A percentile compares a stretch with the other conserved stretches of the same genome.
Conservation (phyloP, 2,329 filamentous ascomycete species). For the Coniochaeta prunicola region DNA sequence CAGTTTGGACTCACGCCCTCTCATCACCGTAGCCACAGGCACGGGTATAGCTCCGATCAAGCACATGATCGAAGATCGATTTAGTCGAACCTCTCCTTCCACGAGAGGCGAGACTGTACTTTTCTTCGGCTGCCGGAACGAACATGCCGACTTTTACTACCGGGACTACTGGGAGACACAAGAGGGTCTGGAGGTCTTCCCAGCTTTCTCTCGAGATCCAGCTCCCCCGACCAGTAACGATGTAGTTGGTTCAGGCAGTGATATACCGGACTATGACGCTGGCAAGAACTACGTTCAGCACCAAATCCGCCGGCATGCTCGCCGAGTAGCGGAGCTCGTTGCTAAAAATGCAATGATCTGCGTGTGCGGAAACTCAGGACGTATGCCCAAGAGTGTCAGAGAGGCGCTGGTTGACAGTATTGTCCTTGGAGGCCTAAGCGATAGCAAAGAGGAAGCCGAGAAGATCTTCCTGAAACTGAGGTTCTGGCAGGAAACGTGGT, state of each 20-base stretch:
- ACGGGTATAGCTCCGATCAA: conserved; percentile 84
- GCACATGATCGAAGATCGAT: conserved; percentile 71
- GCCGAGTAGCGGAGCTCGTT: conserved; percentile 28
- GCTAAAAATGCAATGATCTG: conserved; percentile 36
- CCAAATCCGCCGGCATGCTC: conserved; percentile 36
- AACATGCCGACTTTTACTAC: conserved; percentile 74
- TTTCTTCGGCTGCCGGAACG: conserved; percentile 80
- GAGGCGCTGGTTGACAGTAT: conserved; percentile 43
- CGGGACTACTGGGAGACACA: conserved; percentile 58
- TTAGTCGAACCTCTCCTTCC: conserved; percentile 13
- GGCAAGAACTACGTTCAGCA: conserved; percentile 52
- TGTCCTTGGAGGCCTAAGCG: conserved; percentile 25
- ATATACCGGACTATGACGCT: conserved; percentile 10
- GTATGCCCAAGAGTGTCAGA: conserved; percentile 51
- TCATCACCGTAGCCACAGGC: conserved; percentile 75
- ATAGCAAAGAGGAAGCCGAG: conserved; percentile 30
- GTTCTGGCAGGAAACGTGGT: conserved; percentile 58
- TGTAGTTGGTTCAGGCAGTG: conserved; percentile 3
- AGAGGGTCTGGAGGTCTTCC: conserved; percentile 23
- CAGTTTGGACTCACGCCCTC: conserved; percentile 38
- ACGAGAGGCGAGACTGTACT: conserved; percentile 45
- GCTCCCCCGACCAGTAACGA: conserved; percentile 3
- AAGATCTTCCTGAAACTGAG: conserved; percentile 25
- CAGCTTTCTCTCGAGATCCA: conserved; percentile 43
- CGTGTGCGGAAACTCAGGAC: conserved; percentile 49